Evolutionary conservation across 352 stramenopile genomes (phyloP), one percentile per base, ranked within the genome.

Genomic region (Aphanomyces euteiches): DNA sequence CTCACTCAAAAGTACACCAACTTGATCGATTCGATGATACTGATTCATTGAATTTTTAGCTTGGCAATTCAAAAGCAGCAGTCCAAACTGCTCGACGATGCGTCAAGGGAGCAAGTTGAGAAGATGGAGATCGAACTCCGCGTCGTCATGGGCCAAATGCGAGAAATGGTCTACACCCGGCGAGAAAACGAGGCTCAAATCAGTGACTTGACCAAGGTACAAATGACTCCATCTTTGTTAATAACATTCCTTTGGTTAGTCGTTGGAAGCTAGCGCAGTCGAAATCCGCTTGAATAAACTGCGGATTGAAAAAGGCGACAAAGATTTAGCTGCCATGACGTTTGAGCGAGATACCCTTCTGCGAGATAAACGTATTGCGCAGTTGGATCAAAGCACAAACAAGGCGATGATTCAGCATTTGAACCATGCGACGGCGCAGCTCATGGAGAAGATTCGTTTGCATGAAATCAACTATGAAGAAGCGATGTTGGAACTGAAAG

Each of bases 51-150:
- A 38, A 21, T 48, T 7, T 5, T 21, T 69, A 93, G 85, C 67
- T 67, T 92, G 54, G 47, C 77, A 13, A 87, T 82, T 1, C 72
- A 92, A 37, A 83, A 79, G 19, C 82, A 92, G 50, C 81, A 83
- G 12, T 91, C 88, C 72, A 92, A 90, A 56, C 73, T 90, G 60
- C 90, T 90, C 61, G 86, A 93, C 28, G 75, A 88, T 21, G 87
- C 68, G 47, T 80, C 84, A 4, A 92, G 90, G 61, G 84, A 91
- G 12, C 84, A 92, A 56, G 79, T 90, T n/a, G 88, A 79, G 0
- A 91, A 90, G 56, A 74, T 93, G 0, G 84, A 92, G 47, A 81
- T 92, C n/a, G 84, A 93, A 74, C 75, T 94, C 47, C 90, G 89
- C 43, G 84, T 91, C 12, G 79, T 82, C 7, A 83, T 73, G 21